These are phyloP conservation scores for Pseudomonodictys pantanalensis DNA, from an alignment of 495 filamentous ascomycete genomes.

Conservation along the genomic window DNA sequence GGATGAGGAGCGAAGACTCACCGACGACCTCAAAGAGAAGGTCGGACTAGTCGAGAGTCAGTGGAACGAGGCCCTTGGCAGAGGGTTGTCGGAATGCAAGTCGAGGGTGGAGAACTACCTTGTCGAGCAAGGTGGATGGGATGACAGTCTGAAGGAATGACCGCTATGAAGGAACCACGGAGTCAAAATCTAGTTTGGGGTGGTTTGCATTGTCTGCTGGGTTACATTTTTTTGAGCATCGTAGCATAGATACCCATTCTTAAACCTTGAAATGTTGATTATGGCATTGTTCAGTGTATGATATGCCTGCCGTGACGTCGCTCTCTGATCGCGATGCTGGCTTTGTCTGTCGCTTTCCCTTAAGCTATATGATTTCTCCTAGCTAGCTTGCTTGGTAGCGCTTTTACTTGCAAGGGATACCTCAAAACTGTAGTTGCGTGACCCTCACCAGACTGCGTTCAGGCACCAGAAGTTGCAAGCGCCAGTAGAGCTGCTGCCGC, in stretches of 20 bases:
- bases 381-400: too few species aligned
- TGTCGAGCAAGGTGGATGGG: constrained; percentile 40
- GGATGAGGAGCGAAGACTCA: constrained; percentile 66
- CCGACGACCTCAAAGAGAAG: constrained; percentile 87
- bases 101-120: constrained; percentile 44
- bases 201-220: background rate
- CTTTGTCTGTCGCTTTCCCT: too few species aligned
- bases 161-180: background rate
- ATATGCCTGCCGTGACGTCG: too few species aligned
- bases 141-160: constrained; percentile 43
- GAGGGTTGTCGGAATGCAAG: constrained; percentile 54
- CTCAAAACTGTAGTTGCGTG: too few species aligned
- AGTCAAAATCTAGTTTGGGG: background rate
- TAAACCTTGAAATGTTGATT: too few species aligned
- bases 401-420: too few species aligned
- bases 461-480: too few species aligned
- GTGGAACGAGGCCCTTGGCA: constrained; percentile 69
- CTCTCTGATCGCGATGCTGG: too few species aligned
- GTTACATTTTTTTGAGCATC: background rate
- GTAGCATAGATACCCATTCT: constrained; percentile 14
- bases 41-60: constrained; percentile 85
- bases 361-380: too few species aligned
- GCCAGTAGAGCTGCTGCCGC: too few species aligned
- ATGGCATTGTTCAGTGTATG: too few species aligned
- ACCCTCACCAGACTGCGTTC: too few species aligned